phyloP scores from a whole-genome alignment of 805 yeast genomes.

The Saturnispora saitoi region DNA sequence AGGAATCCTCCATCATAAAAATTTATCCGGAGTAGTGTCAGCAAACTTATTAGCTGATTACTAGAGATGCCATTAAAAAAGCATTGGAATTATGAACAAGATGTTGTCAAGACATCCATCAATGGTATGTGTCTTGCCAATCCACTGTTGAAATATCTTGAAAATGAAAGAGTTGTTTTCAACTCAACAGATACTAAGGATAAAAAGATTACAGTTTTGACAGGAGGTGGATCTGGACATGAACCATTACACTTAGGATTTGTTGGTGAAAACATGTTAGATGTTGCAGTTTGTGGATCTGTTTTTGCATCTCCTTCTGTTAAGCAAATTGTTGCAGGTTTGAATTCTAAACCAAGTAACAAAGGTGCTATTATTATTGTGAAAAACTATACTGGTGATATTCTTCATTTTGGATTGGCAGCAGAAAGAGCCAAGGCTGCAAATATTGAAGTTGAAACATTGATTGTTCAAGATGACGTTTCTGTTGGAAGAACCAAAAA shows the following conservation, averaged over 20 bases:
- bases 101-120: constrained; percentile 9
- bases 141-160: constrained; percentile 46
- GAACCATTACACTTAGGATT: constrained; percentile 92
- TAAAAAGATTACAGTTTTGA: constrained; percentile 64
- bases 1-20: no score
- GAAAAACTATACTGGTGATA: constrained; percentile 92
- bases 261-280: constrained; percentile 74
- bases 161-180: constrained; percentile 48
- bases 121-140: constrained; percentile 28
- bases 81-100: constrained; percentile 12
- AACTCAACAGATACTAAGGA: constrained; percentile 29
- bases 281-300: constrained; percentile 84
- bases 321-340: constrained; percentile 67
- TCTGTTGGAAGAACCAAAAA: constrained; percentile 89
- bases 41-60: no score
- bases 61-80: constrained; percentile 8
- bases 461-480: constrained; percentile 84
- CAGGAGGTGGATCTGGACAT: constrained; percentile 96
- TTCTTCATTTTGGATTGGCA: constrained; percentile 85
- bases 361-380: constrained; percentile 73
- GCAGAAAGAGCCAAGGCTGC: constrained; percentile 78
- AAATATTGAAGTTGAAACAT: constrained; percentile 64
- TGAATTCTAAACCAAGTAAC: constrained; percentile 45
- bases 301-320: constrained; percentile 90
- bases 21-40: not conserved